Evolutionary conservation across 2,329 filamentous ascomycete species (phyloP), one percentile per base, ranked within the genome.

Genomic region (Atkinsonella hypoxylon): DNA sequence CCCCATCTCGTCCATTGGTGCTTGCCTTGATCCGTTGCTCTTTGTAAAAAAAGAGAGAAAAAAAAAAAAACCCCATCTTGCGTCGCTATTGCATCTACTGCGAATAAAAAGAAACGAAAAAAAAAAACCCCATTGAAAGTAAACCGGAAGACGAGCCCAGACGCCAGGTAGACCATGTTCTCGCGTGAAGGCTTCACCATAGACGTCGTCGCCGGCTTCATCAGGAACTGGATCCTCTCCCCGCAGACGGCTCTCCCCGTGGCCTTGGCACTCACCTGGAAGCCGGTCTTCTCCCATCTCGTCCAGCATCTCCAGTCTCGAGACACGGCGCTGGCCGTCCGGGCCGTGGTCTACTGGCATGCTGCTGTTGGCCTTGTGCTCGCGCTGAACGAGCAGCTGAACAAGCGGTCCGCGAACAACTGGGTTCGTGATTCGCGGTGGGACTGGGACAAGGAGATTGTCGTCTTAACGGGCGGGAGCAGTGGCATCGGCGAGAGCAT

Each of bases 381-480:
- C 9, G 56, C 58, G 6, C 42, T 58, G 2, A 62, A 58, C 31
- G 42, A 56, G 2, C 60, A 56, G 36, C 53, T 62, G 31, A 58
- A 59, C 40, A 54, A 52, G n/a, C 52, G 54, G 39, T 47, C 54
- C 4, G 51, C 57, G 26, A 62, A 62, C 52, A 62, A 62, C 46
- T 61, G 60, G 60, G 53, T 57, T 36, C 41, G 38, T 4, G 54
- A 55, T 20, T 30, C 36, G 5, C 47, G 50, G 15, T 62, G 63
- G 62, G 51, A 67, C 52, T 69, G 66, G 63, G 54, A 61, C n/a
- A 57, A 62, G 17, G 68, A 71, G 50, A 57, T 70, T 13, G 64
- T 70, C 1, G 56, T 70, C 1, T 60, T 71, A 6, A 71, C 68
- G 2, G 64, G 68, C 15, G 68, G 64, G 8, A 69, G 67, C 54